Conservation (phyloP, 345 rosid species). For the Capsella bursapastoris region DNA sequence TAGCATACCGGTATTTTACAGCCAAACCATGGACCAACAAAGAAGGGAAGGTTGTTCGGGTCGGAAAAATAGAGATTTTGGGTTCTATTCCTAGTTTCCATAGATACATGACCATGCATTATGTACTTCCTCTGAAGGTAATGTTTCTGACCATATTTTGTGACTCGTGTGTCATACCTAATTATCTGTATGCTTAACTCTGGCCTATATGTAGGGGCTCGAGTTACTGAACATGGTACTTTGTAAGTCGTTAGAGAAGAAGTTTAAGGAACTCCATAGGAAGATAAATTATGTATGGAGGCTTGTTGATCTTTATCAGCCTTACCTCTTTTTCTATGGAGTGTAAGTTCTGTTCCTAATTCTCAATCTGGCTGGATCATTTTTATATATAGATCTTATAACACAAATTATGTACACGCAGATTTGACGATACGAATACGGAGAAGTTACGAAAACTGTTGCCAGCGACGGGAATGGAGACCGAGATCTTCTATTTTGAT, state of each 20-base stretch:
- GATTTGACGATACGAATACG: slow-evolving; percentile 40
- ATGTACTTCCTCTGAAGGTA: slow-evolving; percentile 67
- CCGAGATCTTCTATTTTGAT: slow-evolving; percentile 51
- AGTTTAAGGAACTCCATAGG: slow-evolving; percentile 5
- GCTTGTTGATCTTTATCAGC: slow-evolving; percentile 42
- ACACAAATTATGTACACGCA: background rate
- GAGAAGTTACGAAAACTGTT: slow-evolving; percentile 9
- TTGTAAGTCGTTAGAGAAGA: slow-evolving; percentile 34
- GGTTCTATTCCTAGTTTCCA: slow-evolving; percentile 74
- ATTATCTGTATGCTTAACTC: background rate
- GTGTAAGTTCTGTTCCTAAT: slow-evolving; percentile 24
- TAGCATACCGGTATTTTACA: slow-evolving; percentile 56
- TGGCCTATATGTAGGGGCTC: slow-evolving; percentile 36
- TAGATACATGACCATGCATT: slow-evolving; percentile 70
- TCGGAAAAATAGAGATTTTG: slow-evolving; percentile 52
- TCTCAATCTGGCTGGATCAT: background rate
- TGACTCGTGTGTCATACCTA: too few species aligned
- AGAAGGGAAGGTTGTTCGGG: slow-evolving; percentile 71
- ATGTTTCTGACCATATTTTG: background rate
- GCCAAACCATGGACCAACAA: slow-evolving; percentile 79
- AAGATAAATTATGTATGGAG: slow-evolving; percentile 17
- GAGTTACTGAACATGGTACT: slow-evolving; percentile 33
- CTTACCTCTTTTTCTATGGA: slow-evolving; percentile 44
- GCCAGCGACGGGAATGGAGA: slow-evolving; percentile 15
- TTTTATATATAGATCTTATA: background rate